Base-by-base conservation (phyloP, 805 yeast species). In the Zygotorulaspora chibaensis region DNA sequence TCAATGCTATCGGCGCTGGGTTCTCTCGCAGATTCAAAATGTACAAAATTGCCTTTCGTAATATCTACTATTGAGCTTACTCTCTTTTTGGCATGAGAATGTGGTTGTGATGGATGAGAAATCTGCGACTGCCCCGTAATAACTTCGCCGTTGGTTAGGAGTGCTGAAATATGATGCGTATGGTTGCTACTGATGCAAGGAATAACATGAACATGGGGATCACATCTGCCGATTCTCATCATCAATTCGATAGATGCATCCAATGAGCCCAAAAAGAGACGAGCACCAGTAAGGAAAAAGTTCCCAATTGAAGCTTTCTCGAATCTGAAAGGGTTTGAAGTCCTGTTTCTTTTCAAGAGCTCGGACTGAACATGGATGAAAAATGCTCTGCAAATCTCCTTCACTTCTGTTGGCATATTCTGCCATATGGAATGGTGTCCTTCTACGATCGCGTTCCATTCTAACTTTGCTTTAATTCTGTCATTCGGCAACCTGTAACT, bases 51-150 rank as follows among this genome's bases (percentile, higher is more conserved):
- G 30, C 51, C 54, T 23, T 33, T 48, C 35, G 52, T 39, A 16
- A 43, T 30, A 20, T 36, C 43, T 13, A 44, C 27, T 7, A 46
- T 38, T 16, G 31, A 67, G 61, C 29, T 62, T 31, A 23, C 40
- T 26, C 43, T 35, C 20, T 36, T 31, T 17, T 46, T 42, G 25
- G 39, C 33, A 62, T 40, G 25, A 25, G 46, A 25, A 30, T 38
- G 38, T 8, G 54, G 52, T 37, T 46, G 48, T 27, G 65, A 65
- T 1, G 98, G 98, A 65, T 90, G 98, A 1, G 96, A 87, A 9
- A 90, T 90, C 59, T 89, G 96, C 2, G 91, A 83, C 63, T 90
- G 98, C 10, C 98, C 98, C 0, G 90, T 84, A 29, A 90, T 82
- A 2, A 84, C 71, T 3, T 75, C 70, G 2, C 95, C 96, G 63